Conservation (phyloP, 441 rosid genomes). For the Geranium incanum region DNA sequence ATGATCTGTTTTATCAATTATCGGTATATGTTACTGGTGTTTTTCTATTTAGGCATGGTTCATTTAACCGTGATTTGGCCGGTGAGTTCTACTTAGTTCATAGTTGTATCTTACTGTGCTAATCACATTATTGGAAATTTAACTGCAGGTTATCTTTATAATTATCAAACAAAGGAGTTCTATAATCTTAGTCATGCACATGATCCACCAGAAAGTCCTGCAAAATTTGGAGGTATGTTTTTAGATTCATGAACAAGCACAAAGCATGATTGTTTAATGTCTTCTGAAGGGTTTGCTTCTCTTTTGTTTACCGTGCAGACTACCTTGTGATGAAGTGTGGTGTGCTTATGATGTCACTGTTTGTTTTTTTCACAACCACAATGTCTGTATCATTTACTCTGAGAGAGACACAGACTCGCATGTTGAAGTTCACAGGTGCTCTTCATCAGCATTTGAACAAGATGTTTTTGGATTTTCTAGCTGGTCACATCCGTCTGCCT, state of each 20-base stretch:
- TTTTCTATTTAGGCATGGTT: not conserved
- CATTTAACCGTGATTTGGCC: not conserved
- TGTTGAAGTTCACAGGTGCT: conserved; percentile 91
- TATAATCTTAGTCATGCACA: conserved; percentile 88
- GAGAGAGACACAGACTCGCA: conserved; percentile 96
- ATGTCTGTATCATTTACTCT: conserved; percentile 97
- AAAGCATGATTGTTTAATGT: not conserved
- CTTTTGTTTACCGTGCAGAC: conserved; percentile 42
- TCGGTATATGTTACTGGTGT: not conserved
- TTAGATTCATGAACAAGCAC: conserved; percentile 5
- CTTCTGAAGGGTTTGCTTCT: conserved; percentile 13
- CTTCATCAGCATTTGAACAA: conserved; percentile 5
- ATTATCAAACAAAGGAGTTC: conserved; percentile 80
- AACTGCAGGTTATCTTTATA: conserved; percentile 73
- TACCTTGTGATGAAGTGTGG: conserved; percentile 97
- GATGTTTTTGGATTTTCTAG: not conserved
- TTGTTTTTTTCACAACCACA: conserved; percentile 94
- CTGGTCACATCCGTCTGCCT: conserved; percentile 7
- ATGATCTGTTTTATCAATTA: not conserved
- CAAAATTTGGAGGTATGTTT: conserved; percentile 78
- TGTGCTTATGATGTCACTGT: conserved; percentile 97
- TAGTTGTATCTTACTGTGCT: not conserved
- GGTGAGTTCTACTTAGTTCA: conserved; percentile 8
- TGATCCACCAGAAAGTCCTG: conserved; percentile 69
- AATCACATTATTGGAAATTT: conserved; percentile 17